Percentiles rank a stretch among this genome's conserved stretches.
Conservation (phyloP, 331 rosid species). For the Arachis monticola region DNA sequence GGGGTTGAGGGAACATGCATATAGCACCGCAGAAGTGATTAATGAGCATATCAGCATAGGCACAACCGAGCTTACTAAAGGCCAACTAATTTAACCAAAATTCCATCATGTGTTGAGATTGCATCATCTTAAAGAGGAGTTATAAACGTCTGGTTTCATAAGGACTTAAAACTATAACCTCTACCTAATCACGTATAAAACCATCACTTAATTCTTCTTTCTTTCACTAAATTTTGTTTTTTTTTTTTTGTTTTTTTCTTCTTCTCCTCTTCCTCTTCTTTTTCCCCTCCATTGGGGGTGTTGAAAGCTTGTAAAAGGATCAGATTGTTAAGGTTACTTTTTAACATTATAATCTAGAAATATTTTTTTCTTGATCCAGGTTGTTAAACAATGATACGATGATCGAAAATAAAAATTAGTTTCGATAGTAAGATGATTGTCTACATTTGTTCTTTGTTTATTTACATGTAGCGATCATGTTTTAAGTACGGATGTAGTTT, state of each 20-base stretch:
- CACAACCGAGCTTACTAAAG: conserved; percentile 27
- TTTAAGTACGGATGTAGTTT: no score
- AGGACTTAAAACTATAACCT: conserved; percentile 2
- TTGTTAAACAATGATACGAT: background rate
- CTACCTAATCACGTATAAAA: conserved; percentile 32
- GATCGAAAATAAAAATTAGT: conserved; percentile 8
- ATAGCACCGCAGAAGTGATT: conserved; percentile 1
- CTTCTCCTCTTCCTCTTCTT: conserved; percentile 17
- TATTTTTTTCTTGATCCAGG: conserved; percentile 15
- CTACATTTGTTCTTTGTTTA: background rate
- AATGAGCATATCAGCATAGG: conserved; percentile 26
- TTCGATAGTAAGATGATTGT: conserved; percentile 5
- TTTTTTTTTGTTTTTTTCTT: conserved; percentile 30
- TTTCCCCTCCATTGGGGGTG: conserved; percentile 8
- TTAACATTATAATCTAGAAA: conserved; percentile 22
- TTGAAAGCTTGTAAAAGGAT: conserved; percentile 52
- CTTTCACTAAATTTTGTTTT: conserved; percentile 31
- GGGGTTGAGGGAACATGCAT: background rate
- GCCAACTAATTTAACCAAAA: conserved; percentile 9
- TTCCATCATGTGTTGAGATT: conserved; percentile 7
- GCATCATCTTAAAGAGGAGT: conserved; percentile 22
- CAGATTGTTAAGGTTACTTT: conserved; percentile 26
- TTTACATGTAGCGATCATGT: no score
- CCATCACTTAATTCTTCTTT: conserved; percentile 10
- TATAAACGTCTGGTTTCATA: conserved; percentile 35